phyloP scores from a whole-genome alignment of 805 yeast species.

The Spencermartinsiella europaea region DNA sequence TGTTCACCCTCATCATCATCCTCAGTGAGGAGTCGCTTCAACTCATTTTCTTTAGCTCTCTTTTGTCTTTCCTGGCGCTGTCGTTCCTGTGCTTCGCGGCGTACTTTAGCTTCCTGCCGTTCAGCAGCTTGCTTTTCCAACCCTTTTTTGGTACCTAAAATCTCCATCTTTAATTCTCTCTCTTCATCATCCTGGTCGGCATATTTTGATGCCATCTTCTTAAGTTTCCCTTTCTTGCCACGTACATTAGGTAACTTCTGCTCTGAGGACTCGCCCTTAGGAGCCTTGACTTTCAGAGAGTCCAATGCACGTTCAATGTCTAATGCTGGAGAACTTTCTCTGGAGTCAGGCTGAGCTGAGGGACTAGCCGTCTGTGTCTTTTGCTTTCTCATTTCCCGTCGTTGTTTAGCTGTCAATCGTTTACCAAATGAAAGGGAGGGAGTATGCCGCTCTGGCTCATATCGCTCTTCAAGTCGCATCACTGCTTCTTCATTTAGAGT shows the following conservation, averaged over 20 bases:
- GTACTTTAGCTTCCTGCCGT: slow-evolving; percentile 33
- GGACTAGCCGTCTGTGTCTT: slow-evolving; percentile 2
- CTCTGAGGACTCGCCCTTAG: not conserved
- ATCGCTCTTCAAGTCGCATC: not conserved
- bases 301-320: slow-evolving; percentile 29
- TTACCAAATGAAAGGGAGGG: not conserved
- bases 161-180: slow-evolving; percentile 64
- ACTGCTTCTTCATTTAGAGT: not conserved
- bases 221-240: slow-evolving; percentile 80
- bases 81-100: slow-evolving; percentile 35
- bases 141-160: slow-evolving; percentile 75
- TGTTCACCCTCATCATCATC: slow-evolving; percentile 28
- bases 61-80: slow-evolving; percentile 34
- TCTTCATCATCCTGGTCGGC: slow-evolving; percentile 93
- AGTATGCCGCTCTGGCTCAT: not conserved
- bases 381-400: slow-evolving; percentile 14
- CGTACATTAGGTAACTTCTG: slow-evolving; percentile 45
- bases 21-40: slow-evolving; percentile 39
- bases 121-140: slow-evolving; percentile 35
- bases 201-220: slow-evolving; percentile 77
- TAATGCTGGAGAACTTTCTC: slow-evolving; percentile 15
- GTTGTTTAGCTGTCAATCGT: slow-evolving; percentile 19
- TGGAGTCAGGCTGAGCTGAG: slow-evolving; percentile 1
- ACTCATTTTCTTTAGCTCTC: slow-evolving; percentile 39
- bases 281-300: slow-evolving; percentile 11